Conservation (phyloP, 352 stramenopile species). For the Aphanomyces astaci region DNA sequence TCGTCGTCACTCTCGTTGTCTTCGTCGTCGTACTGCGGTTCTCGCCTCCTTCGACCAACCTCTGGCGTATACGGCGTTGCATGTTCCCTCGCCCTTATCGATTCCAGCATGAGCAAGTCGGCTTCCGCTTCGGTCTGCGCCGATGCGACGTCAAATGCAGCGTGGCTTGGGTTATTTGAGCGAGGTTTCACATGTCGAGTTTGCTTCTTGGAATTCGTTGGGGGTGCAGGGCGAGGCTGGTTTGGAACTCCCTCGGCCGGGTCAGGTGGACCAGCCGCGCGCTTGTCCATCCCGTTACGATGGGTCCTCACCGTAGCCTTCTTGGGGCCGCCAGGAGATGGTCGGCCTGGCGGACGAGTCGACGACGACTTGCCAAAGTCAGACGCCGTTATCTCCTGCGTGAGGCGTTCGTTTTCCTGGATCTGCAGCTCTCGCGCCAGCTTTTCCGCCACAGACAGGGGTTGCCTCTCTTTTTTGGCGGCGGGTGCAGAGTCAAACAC, state of each 20-base stretch:
- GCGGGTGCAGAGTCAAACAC: background rate
- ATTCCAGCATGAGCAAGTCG: background rate
- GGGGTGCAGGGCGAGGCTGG: background rate
- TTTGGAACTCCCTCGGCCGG: background rate
- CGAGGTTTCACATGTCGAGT: background rate
- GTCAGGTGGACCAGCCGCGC: background rate
- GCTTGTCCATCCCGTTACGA: background rate
- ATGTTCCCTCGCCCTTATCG: background rate
- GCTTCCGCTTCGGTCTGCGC: background rate
- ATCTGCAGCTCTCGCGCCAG: background rate
- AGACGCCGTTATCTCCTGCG: background rate
- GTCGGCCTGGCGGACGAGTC: background rate
- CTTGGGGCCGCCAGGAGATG: background rate
- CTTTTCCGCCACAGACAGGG: background rate
- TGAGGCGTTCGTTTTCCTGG: background rate
- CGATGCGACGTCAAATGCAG: background rate
- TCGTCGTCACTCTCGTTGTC: background rate
- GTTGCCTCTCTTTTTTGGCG: background rate
- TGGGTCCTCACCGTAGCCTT: background rate
- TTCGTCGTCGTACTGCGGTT: slow-evolving; percentile 9
- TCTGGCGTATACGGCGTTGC: background rate
- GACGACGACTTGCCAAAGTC: background rate
- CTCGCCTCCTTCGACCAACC: background rate
- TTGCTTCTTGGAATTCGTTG: background rate
- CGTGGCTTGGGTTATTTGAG: background rate